Percentiles rank a stretch among this genome's conserved stretches.
Evolutionary conservation across 371 early-diverging fungal species (phyloP).

Genomic region (Chytridiales sp.): DNA sequence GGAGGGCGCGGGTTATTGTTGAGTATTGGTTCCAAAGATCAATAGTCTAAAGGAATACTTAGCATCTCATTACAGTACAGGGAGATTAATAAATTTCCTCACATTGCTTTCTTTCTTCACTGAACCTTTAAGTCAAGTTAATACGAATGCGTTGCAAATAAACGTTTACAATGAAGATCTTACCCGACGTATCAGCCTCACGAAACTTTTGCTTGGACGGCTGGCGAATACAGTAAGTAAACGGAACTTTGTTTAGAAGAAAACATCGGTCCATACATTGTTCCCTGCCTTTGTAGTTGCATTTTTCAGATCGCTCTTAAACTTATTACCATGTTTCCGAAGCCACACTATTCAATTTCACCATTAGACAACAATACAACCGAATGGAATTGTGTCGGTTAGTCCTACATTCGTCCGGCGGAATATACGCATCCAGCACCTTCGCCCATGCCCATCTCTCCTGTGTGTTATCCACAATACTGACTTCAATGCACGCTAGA

Average conservation of each 20-base stretch:
- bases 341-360: conserved; percentile 26
- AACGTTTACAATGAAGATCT: too few relatives aligned
- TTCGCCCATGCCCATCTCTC: conserved; percentile 47
- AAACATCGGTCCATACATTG: background rate
- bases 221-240: too few relatives aligned
- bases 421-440: conserved; percentile 32
- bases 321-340: conserved; percentile 20
- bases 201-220: background rate
- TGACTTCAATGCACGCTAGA: conserved; percentile 32
- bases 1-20: conserved; percentile 12
- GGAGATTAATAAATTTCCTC: background rate
- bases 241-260: too few relatives aligned
- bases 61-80: too few relatives aligned
- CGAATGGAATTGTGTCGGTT: too few relatives aligned
- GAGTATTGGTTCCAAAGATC: conserved; percentile 16
- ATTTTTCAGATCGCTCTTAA: conserved; percentile 22
- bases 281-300: conserved; percentile 5
- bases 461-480: conserved; percentile 37
- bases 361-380: background rate
- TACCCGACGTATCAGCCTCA: too few relatives aligned
- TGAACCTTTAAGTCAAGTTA: background rate
- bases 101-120: background rate
- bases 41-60: background rate
- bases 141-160: background rate
- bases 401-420: conserved; percentile 36